phyloP scores from a whole-genome alignment of 1,284 basidiomycete genomes.

The Ceratobasidium sp. region DNA sequence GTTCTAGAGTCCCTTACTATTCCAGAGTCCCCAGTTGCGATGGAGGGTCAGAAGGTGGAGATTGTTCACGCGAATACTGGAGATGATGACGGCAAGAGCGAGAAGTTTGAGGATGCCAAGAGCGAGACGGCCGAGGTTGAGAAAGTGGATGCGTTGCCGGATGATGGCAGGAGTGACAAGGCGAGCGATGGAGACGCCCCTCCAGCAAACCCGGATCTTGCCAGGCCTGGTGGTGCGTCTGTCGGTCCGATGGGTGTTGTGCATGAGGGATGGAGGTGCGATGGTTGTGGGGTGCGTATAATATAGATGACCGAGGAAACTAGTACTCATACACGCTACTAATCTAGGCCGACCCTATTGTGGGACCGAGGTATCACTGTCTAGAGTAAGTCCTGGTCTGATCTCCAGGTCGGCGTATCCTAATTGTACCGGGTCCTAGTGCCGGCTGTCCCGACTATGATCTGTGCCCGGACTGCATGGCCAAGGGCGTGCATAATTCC shows the following conservation, averaged over 20 bases:
- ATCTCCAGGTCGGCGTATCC: not conserved
- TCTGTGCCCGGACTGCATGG: conserved; percentile 40
- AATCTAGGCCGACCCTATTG: conserved; percentile 26
- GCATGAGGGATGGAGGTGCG: conserved; percentile 31
- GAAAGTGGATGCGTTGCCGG: conserved; percentile 1
- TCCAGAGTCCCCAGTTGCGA: not conserved
- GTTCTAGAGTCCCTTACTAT: not conserved
- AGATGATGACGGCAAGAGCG: not conserved
- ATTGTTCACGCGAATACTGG: not conserved
- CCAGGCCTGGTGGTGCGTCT: not conserved
- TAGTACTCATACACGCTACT: not conserved
- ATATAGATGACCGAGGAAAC: no score
- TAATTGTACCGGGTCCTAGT: not conserved
- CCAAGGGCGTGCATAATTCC: not conserved
- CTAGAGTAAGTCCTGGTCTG: conserved; percentile 14
- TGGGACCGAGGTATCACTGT: conserved; percentile 42
- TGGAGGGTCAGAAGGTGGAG: not conserved
- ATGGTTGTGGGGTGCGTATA: conserved; percentile 23
- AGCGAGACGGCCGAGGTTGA: conserved; percentile 2
- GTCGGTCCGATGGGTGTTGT: not conserved
- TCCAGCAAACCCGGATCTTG: conserved; percentile 7
- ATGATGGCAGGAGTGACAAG: conserved; percentile 3
- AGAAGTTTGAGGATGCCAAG: not conserved
- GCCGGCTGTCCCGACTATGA: not conserved
- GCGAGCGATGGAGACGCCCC: not conserved